phyloP scores from a whole-genome alignment of 805 yeast species.

The Nakazawaea sp. region DNA sequence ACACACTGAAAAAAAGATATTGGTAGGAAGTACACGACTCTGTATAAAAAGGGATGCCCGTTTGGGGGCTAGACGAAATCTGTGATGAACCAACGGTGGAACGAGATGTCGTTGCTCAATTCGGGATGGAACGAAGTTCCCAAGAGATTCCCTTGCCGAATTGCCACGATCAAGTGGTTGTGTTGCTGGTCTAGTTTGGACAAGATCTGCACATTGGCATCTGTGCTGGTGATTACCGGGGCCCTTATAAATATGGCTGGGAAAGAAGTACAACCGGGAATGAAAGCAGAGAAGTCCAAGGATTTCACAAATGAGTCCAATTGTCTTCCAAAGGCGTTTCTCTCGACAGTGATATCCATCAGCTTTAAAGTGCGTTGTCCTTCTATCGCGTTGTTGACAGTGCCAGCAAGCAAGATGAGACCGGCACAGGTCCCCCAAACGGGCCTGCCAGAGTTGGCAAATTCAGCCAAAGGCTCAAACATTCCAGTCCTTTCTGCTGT shows the following conservation, averaged over 20 bases:
- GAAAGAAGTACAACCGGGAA: conserved; percentile 31
- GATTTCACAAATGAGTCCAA: conserved; percentile 51
- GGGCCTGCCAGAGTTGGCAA: conserved; percentile 45
- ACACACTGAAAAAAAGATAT: too few species aligned
- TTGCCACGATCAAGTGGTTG: conserved; percentile 55
- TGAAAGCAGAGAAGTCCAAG: conserved; percentile 34
- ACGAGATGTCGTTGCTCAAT: conserved; percentile 45
- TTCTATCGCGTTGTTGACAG: conserved; percentile 42
- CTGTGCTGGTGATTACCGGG: conserved; percentile 43
- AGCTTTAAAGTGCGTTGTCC: conserved; percentile 58
- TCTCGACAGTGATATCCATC: conserved; percentile 51
- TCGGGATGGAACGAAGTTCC: conserved; percentile 86
- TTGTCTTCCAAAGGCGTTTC: conserved; percentile 81
- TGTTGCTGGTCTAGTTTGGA: conserved; percentile 26
- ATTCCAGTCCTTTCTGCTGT: conserved; percentile 61
- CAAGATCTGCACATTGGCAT: conserved; percentile 32
- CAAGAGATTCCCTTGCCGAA: conserved; percentile 55
- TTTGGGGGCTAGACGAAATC: conserved; percentile 36
- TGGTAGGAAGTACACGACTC: too few species aligned
- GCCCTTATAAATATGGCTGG: conserved; percentile 63
- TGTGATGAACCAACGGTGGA: conserved; percentile 66
- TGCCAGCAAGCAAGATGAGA: conserved; percentile 54
- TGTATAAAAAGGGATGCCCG: background rate
- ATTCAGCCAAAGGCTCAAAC: conserved; percentile 44
- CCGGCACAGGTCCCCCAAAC: conserved; percentile 91